Base-by-base conservation (phyloP, 257 asterid species). In the Ocimum tenuiflorum region DNA sequence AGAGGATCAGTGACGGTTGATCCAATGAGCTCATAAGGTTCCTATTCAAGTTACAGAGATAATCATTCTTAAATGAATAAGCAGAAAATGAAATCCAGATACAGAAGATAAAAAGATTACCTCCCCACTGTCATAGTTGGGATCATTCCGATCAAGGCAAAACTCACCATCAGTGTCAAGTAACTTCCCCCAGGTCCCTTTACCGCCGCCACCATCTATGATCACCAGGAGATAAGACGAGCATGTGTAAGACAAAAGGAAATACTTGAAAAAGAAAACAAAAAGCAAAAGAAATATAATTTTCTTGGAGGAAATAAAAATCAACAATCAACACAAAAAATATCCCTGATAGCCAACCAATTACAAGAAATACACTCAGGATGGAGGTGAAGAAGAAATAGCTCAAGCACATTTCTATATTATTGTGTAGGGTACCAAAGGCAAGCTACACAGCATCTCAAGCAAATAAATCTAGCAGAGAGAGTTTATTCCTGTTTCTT, bases 181-280 rank as follows among this genome's bases (percentile, higher is more conserved):
- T 60, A 91, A 77, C 61, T 85, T 94, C 46, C 99, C 99, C 99
- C 99, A 94, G 50, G 97, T 86, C 51, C 99, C 99, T 86, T 94
- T 94, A 43, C 99, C 99, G 27, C 99, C 99, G 63, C 85, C 99
- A 48, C 99, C 99, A 85, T 94, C 99, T 94, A 77, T 79, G 51
- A 63, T 65, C 75, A 73, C 60, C n/a, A n/a, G n/a, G n/a, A n/a
- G n/a, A n/a, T n/a, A n/a, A n/a, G n/a, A 80, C 73, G 69, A n/a
- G n/a, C 53, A 67, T 57, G 45, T 29, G 60, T n/a, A 20, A 20
- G 19, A 39, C 20, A 66, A 1, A 15, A 22, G 22, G 50, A 6
- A 50, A 10, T 10, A 33, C 6, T 18, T 0, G 15, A 66, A 39
- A 8, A 8, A 39, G 7, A 20, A 5, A 4, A 0, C 1, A 36